A percentile compares a stretch with the other conserved stretches of the same genome.
phyloP scores from a whole-genome alignment of 2,329 filamentous ascomycete species.

The Aspergillus sergii region DNA sequence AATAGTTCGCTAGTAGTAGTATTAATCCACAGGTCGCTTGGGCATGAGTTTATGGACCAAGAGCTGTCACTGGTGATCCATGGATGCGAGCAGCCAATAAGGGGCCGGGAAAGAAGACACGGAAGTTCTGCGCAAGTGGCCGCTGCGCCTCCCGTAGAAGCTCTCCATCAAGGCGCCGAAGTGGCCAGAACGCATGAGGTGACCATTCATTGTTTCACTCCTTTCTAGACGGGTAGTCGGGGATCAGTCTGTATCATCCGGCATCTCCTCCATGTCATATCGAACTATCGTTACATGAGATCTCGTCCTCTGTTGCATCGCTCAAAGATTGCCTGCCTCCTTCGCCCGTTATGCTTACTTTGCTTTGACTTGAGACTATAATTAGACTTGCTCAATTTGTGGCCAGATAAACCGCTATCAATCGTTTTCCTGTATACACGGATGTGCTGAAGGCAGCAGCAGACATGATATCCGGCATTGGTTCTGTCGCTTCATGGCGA shows the following conservation, averaged over 20 bases:
- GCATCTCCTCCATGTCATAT: constrained; percentile 9
- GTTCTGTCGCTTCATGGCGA: constrained; percentile 31
- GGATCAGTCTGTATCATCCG: background rate
- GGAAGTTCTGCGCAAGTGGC: constrained; percentile 35
- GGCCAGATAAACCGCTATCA: background rate
- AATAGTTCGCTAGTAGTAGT: too few species aligned
- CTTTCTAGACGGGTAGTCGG: background rate
- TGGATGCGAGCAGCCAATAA: constrained; percentile 9
- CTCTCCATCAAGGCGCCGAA: constrained; percentile 22
- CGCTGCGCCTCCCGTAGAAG: constrained; percentile 33
- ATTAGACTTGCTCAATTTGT: constrained; percentile 5
- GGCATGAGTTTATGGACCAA: too few species aligned
- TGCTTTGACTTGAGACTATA: constrained; percentile 9
- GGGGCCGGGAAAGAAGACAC: constrained; percentile 8
- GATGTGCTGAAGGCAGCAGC: constrained; percentile 8
- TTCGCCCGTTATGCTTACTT: constrained; percentile 27
- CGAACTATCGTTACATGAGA: background rate
- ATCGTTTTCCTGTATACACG: constrained; percentile 6
- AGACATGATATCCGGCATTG: constrained; percentile 25
- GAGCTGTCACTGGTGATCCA: too few species aligned
- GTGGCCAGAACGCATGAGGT: constrained; percentile 33
- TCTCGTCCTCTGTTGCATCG: background rate
- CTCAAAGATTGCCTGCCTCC: constrained; percentile 7
- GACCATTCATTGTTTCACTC: constrained; percentile 6
- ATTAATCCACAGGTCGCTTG: too few species aligned